phyloP scores from a whole-genome alignment of 768 basidiomycete genomes.

The Tulasnella sp. region DNA sequence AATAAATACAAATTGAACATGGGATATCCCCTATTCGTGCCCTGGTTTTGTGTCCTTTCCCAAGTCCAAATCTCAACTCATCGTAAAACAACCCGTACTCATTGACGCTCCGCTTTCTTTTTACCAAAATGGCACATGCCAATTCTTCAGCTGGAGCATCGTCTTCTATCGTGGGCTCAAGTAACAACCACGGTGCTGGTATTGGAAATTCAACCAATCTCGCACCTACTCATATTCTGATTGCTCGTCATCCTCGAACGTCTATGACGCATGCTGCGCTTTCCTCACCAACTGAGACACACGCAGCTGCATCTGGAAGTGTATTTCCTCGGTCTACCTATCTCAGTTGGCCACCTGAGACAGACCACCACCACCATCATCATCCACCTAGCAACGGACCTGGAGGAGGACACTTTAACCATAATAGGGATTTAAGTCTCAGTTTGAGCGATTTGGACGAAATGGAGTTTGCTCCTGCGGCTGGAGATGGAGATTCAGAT shows the following conservation, averaged over 20 bases:
- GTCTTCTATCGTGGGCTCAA: too few species aligned
- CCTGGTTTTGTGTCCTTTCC: too few species aligned
- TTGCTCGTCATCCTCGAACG: conserved; percentile 72
- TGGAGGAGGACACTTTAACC: neutral
- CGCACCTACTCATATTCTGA: conserved; percentile 67
- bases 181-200: too few species aligned
- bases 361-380: conserved; percentile 50
- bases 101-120: too few species aligned
- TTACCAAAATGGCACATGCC: too few species aligned
- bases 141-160: too few species aligned
- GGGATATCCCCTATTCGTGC: too few species aligned
- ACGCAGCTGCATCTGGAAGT: conserved; percentile 74
- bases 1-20: too few species aligned
- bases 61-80: too few species aligned
- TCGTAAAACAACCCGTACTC: too few species aligned
- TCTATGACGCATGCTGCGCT: conserved; percentile 63
- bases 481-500: conserved; percentile 14
- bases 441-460: conserved; percentile 14
- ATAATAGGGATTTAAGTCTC: neutral
- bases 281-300: conserved; percentile 76
- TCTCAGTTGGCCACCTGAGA: conserved; percentile 65
- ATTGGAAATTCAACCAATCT: too few species aligned
- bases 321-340: conserved; percentile 63
- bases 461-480: conserved; percentile 14
- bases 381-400: neutral